Base-by-base conservation (phyloP, 495 filamentous ascomycete species). In the Trichoderma parareesei region DNA sequence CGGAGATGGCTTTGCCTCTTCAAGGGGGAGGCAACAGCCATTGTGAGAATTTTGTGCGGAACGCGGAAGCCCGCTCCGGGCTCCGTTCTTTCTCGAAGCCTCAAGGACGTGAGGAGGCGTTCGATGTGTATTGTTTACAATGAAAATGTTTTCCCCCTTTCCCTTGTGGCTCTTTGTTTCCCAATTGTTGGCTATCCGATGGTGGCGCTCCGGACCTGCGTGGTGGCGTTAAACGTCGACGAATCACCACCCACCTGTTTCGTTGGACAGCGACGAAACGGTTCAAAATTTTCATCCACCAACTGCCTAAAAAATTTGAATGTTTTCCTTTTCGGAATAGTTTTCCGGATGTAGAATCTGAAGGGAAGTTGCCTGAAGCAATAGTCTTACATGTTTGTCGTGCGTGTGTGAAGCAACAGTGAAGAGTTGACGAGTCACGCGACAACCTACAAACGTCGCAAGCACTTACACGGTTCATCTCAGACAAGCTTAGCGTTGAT, bases 31-130 rank as follows among this genome's bases (percentile, higher is more conserved):
- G 46, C 46, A 49, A 49, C 16, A 4, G 46, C 7, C 46, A 18
- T 49, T 20, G 46, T 49, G 9, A 49, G 18, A 57, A 57, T 6
- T 13, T 9, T 35, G 33, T 57, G 11, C 37, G 33, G 53, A 6
- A 35, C 53, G 35, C 53, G 27, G 53, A 57, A 57, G 11, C 53
- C 53, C 9, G 4, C 20, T 35, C 20, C 20, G 33, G 11, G 13
- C 37, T 35, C 53, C 53, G 37, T 27, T 10, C 37, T 16, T 57
- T 57, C 53, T 57, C 20, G 53, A 57, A 57, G 11, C 20, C 11
- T 27, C 33, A 37, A 57, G 18, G 14, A 57, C 53, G 53, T 57
- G 53, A 57, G 27, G 53, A 20, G 53, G 53, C 53, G 53, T 57
- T 27, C 27, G 27, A 27, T 27, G 27, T 27, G 27, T 27, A 27